Evolutionary conservation across 768 basidiomycete species (phyloP).

Genomic region (Tulasnella calospora): DNA sequence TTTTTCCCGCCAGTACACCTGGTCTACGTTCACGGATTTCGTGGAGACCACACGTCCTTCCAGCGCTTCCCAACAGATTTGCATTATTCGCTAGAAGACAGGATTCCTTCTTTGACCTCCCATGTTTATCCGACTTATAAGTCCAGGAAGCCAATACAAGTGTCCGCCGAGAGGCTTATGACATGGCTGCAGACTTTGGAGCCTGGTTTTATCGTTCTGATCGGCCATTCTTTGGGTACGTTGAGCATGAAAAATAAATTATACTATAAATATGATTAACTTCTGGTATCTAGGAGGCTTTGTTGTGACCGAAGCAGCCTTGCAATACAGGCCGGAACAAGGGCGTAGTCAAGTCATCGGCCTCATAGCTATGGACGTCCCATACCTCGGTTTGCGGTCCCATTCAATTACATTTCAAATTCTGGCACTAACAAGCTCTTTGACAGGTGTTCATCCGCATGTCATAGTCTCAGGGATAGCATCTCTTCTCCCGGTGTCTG

Average conservation of each 20-base stretch:
- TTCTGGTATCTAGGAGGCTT: slow-evolving; percentile 16
- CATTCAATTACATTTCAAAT: not conserved
- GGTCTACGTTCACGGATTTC: slow-evolving; percentile 26
- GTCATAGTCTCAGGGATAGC: slow-evolving; percentile 26
- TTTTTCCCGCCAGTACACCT: slow-evolving; percentile 18
- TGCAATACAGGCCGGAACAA: not conserved
- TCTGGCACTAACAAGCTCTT: not conserved
- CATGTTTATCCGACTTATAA: slow-evolving; percentile 29
- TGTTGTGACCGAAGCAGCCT: slow-evolving; percentile 24
- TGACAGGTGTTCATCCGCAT: slow-evolving; percentile 24
- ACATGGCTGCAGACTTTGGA: slow-evolving; percentile 14
- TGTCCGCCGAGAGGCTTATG: slow-evolving; percentile 12
- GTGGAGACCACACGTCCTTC: slow-evolving; percentile 27
- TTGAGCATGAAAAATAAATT: not conserved
- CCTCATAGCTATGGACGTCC: slow-evolving; percentile 24
- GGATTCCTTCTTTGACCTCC: slow-evolving; percentile 19
- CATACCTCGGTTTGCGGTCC: slow-evolving; percentile 22
- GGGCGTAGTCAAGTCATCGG: slow-evolving; percentile 21
- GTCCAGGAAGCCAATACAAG: slow-evolving; percentile 23
- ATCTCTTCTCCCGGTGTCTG: slow-evolving; percentile 9
- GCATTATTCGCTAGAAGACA: slow-evolving; percentile 12
- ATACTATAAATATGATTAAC: not conserved
- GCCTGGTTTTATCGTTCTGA: slow-evolving; percentile 22
- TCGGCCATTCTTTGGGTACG: slow-evolving; percentile 22
- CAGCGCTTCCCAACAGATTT: slow-evolving; percentile 27